Base-by-base conservation (phyloP, 2,329 filamentous ascomycete genomes). In the Aspergillus piperis region DNA sequence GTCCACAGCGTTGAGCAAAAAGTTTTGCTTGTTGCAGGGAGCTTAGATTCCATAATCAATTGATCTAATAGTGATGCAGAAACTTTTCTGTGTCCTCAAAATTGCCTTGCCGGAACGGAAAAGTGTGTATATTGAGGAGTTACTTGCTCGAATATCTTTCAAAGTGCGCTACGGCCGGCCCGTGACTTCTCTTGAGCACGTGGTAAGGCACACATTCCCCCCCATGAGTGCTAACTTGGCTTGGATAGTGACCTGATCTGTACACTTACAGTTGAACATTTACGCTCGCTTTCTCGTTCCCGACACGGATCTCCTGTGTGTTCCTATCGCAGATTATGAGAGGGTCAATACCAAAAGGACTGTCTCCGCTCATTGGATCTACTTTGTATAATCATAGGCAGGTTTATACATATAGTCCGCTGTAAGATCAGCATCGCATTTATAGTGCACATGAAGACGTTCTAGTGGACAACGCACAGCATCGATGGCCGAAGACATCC, bases 71-170 rank as follows among this genome's bases (percentile, higher is more conserved):
- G 48, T 11, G 17, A 23, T 10, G 10, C n/a, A 15, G n/a, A n/a
- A n/a, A n/a, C n/a, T n/a, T n/a, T n/a, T n/a, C n/a, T n/a, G n/a
- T n/a, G n/a, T n/a, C n/a, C n/a, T n/a, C n/a, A n/a, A n/a, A n/a
- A n/a, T n/a, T n/a, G n/a, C n/a, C n/a, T n/a, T n/a, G n/a, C n/a
- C n/a, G n/a, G n/a, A n/a, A n/a, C n/a, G n/a, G n/a, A n/a, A n/a
- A n/a, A 56, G 76, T 8, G 76, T 6, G 70, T 69, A 0, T 77
- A 77, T 61, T 78, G 76, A 75, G 69, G 77, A 68, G 74, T 0
- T 77, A 75, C 60, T 70, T 68, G 30, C 63, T 78, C 1, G 76
- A 78, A 53, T 73, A 70, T 32, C 65, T 76, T 62, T 71, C 13
- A 72, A 70, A 51, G 68, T 75, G 30, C 66, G 68, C 11, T 67